Base-by-base conservation (phyloP, 305 asterid genomes). In the Ilex paraguariensis region DNA sequence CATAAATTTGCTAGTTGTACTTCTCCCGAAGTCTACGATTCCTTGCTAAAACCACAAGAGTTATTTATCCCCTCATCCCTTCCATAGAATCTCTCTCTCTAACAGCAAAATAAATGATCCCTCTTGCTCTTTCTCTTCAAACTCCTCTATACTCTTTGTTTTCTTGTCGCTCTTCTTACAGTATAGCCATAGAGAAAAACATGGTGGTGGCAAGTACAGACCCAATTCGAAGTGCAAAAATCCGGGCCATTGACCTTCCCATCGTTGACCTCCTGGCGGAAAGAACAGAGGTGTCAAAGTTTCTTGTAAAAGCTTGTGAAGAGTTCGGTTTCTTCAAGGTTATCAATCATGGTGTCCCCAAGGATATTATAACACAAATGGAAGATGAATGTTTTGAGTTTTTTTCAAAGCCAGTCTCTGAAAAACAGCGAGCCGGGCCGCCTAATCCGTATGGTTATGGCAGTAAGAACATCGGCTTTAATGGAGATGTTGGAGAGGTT, bases 271-370 rank as follows among this genome's bases (percentile, higher is more conserved):
- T 88, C 10, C 56, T 5, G 10, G 75, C 65, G 1, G 62, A 76
- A 36, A 68, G 79, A 39, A 46, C 69, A 1, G 59, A 81, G 58
- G 78, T 70, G 15, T 73, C 85, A 3, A 74, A 67, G n/a, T 75
- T 68, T 57, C 70, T 84, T 2, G 83, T 84, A 0, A 81, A 77
- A 75, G 97, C 95, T 6, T 84, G 91, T 36, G 85, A 84, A 61
- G 77, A 84, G 28, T 83, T 66, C 32, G 97, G 97, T 15, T 89
- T 89, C 66, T 89, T 89, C 72, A 89, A 87, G 72, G 81, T 89
- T 8, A 68, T 89, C 65, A 89, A 87, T 78, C 97, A 89, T 70
- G 84, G 87, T 0, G 83, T 89, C 64, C 77, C 89, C 3, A 71
- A 65, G 51, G 75, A 69, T 54, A 74, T 84, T 10, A 77, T 83